A percentile compares a stretch with the other conserved stretches of the same genome.
phyloP scores from a whole-genome alignment of 2,329 filamentous ascomycete species.

The Colletotrichum sp. region DNA sequence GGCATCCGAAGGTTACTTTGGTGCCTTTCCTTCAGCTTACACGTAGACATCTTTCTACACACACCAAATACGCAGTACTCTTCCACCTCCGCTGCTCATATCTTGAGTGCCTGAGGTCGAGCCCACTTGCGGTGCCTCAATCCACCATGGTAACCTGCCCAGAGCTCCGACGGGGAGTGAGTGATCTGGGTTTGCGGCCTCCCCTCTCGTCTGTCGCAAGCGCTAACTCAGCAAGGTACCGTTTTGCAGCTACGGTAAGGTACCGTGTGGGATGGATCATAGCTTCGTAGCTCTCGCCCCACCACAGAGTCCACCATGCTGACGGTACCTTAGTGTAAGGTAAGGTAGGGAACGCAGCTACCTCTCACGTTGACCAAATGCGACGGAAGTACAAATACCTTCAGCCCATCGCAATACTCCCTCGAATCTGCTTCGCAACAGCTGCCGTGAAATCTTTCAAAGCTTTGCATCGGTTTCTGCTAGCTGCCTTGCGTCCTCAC shows the following conservation, averaged over 20 bases:
- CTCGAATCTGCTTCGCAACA: background rate
- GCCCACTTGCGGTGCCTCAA: background rate
- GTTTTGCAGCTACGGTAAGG: background rate
- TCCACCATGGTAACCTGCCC: background rate
- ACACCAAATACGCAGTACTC: background rate
- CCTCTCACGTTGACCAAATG: background rate
- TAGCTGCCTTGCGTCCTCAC: background rate
- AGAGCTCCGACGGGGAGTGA: background rate
- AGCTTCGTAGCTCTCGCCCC: background rate
- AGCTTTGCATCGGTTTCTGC: background rate
- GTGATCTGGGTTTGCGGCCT: background rate
- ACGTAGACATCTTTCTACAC: background rate
- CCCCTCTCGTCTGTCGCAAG: background rate
- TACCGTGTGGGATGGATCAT: background rate
- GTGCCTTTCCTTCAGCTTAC: background rate
- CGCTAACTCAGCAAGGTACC: background rate
- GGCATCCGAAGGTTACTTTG: background rate
- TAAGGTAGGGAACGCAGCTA: background rate
- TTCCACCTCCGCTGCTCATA: background rate
- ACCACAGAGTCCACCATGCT: background rate
- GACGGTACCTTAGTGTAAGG: background rate
- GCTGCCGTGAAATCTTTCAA: background rate
- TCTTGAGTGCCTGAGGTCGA: background rate
- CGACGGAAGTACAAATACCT: background rate
- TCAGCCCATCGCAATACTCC: background rate